Base-by-base conservation (phyloP, 768 basidiomycete genomes). In the Agrocybe pediades region DNA sequence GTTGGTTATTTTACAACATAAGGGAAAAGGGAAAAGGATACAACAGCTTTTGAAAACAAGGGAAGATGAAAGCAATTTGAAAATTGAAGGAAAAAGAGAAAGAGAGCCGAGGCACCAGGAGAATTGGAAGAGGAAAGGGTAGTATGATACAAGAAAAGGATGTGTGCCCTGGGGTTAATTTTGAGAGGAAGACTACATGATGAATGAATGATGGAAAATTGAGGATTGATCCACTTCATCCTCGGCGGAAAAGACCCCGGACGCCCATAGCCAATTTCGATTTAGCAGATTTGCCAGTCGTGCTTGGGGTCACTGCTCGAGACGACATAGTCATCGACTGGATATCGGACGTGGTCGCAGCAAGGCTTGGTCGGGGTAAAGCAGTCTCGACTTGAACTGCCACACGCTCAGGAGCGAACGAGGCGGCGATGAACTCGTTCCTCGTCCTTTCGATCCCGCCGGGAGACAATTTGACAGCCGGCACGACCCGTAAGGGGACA, bases 321-420 rank as follows among this genome's bases (percentile, higher is more conserved):
- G 33, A 36, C 3, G 33, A 36, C n/a, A 17, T n/a, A 27, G 27
- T 8, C 27, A 27, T 1, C 9, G 49, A 9, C 23, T n/a, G 9
- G 11, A 21, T n/a, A 1, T 30, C 47, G 6, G 16, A 27, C 1
- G 49, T 39, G 13, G 23, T 9, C 3, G 40, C 17, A n/a, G n/a
- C n/a, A n/a, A n/a, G n/a, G 20, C 51, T 11, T 8, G 25, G 20
- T 19, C 41, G 33, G 51, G 27, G 20, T 26, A n/a, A 25, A 26
- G 17, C 26, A 51, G 27, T 15, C 6, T 30, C 29, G 29, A n/a
- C 25, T n/a, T n/a, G n/a, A n/a, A n/a, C n/a, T n/a, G n/a, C n/a
- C n/a, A n/a, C n/a, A n/a, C n/a, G n/a, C n/a, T n/a, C 17, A 40
- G 71, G 71, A 17, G 56, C 62, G 46, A 73, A 73, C n/a, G 70